Evolutionary conservation across 306 rosid species (phyloP).

Genomic region (Malus fusca): DNA sequence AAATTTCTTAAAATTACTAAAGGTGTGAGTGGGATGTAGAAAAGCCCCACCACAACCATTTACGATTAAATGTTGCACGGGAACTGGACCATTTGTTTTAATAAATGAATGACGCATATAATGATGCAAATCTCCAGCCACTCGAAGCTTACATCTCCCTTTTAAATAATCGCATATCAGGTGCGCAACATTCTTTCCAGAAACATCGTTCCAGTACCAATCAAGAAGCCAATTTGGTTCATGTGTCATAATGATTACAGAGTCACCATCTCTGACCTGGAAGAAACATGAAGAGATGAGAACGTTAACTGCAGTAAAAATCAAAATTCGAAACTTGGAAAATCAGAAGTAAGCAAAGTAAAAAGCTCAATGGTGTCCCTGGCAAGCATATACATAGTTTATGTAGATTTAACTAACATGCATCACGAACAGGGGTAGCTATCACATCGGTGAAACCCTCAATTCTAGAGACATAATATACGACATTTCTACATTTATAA

Average conservation of each 20-base stretch:
- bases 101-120: conserved; percentile 94
- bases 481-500: background rate
- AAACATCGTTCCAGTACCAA: conserved; percentile 82
- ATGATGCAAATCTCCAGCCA: conserved; percentile 99
- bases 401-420: background rate
- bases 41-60: conserved; percentile 99
- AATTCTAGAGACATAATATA: background rate
- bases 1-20: conserved; percentile 56
- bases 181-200: conserved; percentile 87
- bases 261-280: conserved; percentile 74
- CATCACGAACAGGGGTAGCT: background rate
- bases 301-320: conserved; percentile 15
- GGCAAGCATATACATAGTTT: background rate
- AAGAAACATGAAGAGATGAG: conserved; percentile 22
- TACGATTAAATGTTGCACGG: conserved; percentile 75
- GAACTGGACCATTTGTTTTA: conserved; percentile 65
- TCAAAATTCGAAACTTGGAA: background rate
- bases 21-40: conserved; percentile 96
- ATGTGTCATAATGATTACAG: conserved; percentile 83
- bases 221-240: conserved; percentile 94
- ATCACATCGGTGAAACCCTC: background rate
- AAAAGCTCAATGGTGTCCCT: background rate
- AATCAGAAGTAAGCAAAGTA: background rate
- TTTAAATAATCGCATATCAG: conserved; percentile 71
- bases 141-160: conserved; percentile 92